Conservation (phyloP, 164 flowering plant species). For the Annona squamosa region DNA sequence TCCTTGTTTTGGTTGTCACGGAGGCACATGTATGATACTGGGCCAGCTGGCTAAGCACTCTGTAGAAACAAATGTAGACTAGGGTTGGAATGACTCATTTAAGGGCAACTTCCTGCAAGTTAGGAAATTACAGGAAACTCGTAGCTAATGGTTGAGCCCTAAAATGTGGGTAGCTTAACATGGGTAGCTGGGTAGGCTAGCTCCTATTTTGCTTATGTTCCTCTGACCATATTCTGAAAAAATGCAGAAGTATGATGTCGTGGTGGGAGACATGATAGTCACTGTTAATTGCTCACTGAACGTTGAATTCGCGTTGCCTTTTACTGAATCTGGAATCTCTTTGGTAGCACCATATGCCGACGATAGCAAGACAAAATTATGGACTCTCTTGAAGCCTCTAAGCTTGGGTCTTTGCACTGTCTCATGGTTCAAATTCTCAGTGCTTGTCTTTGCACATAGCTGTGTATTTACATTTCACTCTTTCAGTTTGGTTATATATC, state of each 20-base stretch:
- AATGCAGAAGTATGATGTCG: conserved; percentile 26
- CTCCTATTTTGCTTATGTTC: background rate
- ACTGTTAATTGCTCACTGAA: conserved; percentile 29
- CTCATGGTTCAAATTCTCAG: conserved; percentile 52
- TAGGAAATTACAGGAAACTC: too few species aligned
- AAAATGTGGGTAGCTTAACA: too few species aligned
- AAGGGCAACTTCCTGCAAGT: too few species aligned
- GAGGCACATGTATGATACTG: too few species aligned
- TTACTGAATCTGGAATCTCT: conserved; percentile 36
- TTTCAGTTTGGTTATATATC: background rate
- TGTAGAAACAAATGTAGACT: too few species aligned
- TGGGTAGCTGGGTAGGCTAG: too few species aligned
- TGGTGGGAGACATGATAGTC: conserved; percentile 42
- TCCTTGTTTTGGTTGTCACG: too few species aligned
- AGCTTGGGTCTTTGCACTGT: conserved; percentile 30
- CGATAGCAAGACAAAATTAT: conserved; percentile 15
- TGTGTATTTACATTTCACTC: background rate
- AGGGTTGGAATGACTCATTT: too few species aligned
- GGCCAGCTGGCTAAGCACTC: too few species aligned
- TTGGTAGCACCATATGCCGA: conserved; percentile 32
- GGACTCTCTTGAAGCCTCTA: conserved; percentile 40
- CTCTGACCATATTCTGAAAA: background rate
- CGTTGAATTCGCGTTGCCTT: conserved; percentile 44
- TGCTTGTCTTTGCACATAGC: conserved; percentile 44
- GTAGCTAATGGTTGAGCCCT: too few species aligned